Evolutionary conservation across 768 basidiomycete genomes (phyloP).

Genomic region (Hortiboletus campestris): DNA sequence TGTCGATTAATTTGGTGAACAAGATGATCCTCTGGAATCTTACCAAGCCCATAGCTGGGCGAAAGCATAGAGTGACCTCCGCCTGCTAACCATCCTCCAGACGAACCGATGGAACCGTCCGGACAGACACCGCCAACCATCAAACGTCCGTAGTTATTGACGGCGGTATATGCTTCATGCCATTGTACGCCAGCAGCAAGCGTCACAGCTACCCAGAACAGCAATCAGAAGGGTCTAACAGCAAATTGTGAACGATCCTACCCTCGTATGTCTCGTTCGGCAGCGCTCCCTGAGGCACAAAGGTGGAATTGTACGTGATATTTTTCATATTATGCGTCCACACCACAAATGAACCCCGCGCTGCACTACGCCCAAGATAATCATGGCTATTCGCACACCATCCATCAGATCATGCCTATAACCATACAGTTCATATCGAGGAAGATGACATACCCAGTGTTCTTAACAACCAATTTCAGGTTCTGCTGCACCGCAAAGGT

Average conservation of each 20-base stretch:
- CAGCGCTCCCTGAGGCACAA: slow-evolving; percentile 34
- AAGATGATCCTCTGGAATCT: neutral
- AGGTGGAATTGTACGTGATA: slow-evolving; percentile 33
- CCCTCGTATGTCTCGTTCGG: slow-evolving; percentile 20
- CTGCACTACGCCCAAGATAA: slow-evolving; percentile 40
- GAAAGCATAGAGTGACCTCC: slow-evolving; percentile 47
- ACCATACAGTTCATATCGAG: neutral
- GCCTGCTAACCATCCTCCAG: slow-evolving; percentile 51
- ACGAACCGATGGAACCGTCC: slow-evolving; percentile 44
- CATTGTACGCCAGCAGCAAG: slow-evolving; percentile 49
- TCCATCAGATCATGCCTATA: neutral
- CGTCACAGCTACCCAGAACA: slow-evolving; percentile 27
- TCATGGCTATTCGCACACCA: slow-evolving; percentile 30
- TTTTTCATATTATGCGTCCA: slow-evolving; percentile 46
- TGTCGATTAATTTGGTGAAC: neutral
- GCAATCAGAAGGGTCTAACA: neutral
- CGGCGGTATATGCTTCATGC: slow-evolving; percentile 43
- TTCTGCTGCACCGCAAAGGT: slow-evolving; percentile 21
- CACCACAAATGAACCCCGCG: slow-evolving; percentile 38
- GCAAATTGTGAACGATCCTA: slow-evolving; percentile 1
- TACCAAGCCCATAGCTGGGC: slow-evolving; percentile 44
- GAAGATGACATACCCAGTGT: slow-evolving; percentile 22
- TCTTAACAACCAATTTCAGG: slow-evolving; percentile 28
- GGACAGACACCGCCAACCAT: slow-evolving; percentile 44
- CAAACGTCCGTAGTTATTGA: slow-evolving; percentile 35